These are phyloP conservation scores for Kluyveromyces marxianus DNA, from an alignment of 1,139 yeast genomes.

Conservation along the genomic window DNA sequence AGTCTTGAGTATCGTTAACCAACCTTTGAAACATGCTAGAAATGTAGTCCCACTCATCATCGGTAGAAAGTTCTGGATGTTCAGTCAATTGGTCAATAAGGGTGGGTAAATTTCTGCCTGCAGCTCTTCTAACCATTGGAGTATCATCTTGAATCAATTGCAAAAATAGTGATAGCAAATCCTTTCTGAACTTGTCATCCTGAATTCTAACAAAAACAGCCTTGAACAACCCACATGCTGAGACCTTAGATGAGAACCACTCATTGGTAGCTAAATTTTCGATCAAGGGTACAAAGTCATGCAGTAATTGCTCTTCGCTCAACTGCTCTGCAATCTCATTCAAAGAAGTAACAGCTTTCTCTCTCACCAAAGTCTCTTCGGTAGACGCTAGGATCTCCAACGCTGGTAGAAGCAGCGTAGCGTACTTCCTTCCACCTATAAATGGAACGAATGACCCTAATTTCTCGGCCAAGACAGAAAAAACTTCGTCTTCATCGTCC, in stretches of 20 bases:
- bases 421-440: slow-evolving; percentile 79
- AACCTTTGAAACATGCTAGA: slow-evolving; percentile 76
- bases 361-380: slow-evolving; percentile 97
- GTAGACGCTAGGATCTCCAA: slow-evolving; percentile 82
- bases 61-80: slow-evolving; percentile 32
- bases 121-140: slow-evolving; percentile 96
- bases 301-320: slow-evolving; percentile 57
- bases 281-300: slow-evolving; percentile 66
- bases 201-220: slow-evolving; percentile 58
- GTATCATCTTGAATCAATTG: slow-evolving; percentile 83
- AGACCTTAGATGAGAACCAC: slow-evolving; percentile 93
- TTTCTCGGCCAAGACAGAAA: slow-evolving; percentile 87
- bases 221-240: slow-evolving; percentile 84
- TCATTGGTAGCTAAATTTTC: slow-evolving; percentile 76
- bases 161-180: slow-evolving; percentile 58
- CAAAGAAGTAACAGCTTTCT: slow-evolving; percentile 84
- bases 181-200: slow-evolving; percentile 44
- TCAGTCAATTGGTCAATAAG: slow-evolving; percentile 54
- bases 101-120: slow-evolving; percentile 75
- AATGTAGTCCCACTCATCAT: slow-evolving; percentile 64
- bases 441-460: slow-evolving; percentile 79
- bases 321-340: slow-evolving; percentile 62
- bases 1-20: slow-evolving; percentile 85
- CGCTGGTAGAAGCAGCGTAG: slow-evolving; percentile 74
- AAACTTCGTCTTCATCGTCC: slow-evolving; percentile 97